phyloP scores from a whole-genome alignment of 495 filamentous ascomycete genomes.

The Aspergillus kassunensis region DNA sequence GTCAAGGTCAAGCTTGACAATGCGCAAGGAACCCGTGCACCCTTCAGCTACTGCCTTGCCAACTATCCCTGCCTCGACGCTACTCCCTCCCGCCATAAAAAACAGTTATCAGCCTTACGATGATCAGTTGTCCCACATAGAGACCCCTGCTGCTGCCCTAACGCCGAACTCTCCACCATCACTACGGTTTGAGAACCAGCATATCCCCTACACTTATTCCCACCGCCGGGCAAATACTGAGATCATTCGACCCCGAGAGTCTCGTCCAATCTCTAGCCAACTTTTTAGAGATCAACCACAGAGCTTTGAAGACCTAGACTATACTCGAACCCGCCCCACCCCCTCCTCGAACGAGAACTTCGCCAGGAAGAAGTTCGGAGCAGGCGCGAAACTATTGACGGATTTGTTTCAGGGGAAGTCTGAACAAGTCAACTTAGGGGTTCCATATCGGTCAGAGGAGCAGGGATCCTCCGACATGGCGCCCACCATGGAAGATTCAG shows the following conservation, averaged over 20 bases:
- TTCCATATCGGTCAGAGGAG: slow-evolving; percentile 20
- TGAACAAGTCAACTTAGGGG: slow-evolving; percentile 40
- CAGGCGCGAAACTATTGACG: slow-evolving; percentile 38
- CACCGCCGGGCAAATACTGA: slow-evolving; percentile 45
- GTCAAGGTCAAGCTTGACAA: slow-evolving; percentile 16
- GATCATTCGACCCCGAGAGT: slow-evolving; percentile 27
- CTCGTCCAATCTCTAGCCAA: slow-evolving; percentile 16
- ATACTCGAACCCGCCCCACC: slow-evolving; percentile 9
- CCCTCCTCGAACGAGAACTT: slow-evolving; percentile 30
- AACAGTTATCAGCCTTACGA: slow-evolving; percentile 14
- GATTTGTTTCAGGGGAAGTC: slow-evolving; percentile 53
- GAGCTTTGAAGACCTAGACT: slow-evolving; percentile 22
- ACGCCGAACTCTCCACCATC: slow-evolving; percentile 17
- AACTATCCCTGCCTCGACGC: slow-evolving; percentile 12
- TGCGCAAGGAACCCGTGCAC: slow-evolving; percentile 18
- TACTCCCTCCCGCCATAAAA: slow-evolving; percentile 5
- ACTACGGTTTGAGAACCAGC: slow-evolving; percentile 16
- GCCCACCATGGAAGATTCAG: slow-evolving; percentile 18
- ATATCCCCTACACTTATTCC: slow-evolving; percentile 23
- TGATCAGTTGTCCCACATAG: slow-evolving; percentile 13
- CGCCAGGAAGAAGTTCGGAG: slow-evolving; percentile 40
- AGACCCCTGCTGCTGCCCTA: slow-evolving; percentile 16
- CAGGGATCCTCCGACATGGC: slow-evolving; percentile 16
- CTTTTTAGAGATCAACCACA: slow-evolving; percentile 21
- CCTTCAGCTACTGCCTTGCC: slow-evolving; percentile 19